These are phyloP conservation scores for Acacia pycnantha DNA, from an alignment of 331 rosid species.

Conservation along the genomic window DNA sequence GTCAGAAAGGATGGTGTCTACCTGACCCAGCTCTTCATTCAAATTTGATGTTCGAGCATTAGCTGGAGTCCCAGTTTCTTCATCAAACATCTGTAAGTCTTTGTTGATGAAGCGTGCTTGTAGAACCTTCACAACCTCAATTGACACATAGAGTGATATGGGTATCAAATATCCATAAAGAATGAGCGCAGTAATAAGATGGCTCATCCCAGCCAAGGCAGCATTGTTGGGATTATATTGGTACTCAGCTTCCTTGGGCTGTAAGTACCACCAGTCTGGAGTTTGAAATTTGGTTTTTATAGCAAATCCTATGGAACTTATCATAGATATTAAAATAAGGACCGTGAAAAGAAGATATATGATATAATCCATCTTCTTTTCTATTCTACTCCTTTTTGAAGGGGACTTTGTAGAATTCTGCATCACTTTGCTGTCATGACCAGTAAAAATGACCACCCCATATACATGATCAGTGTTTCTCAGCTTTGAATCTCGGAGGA, in stretches of 20 bases:
- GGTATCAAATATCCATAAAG: constrained; percentile 98
- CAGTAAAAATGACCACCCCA: constrained; percentile 92
- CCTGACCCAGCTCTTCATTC: constrained; percentile 99
- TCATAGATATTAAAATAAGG: constrained; percentile 73
- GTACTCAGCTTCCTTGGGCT: constrained; percentile 44
- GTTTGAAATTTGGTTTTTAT: constrained; percentile 56
- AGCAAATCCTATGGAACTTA: constrained; percentile 83
- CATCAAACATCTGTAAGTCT: constrained; percentile 89
- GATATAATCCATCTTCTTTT: constrained; percentile 87
- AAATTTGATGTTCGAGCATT: constrained; percentile 92
- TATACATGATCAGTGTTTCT: constrained; percentile 82
- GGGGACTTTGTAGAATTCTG: constrained; percentile 92
- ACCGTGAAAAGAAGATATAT: constrained; percentile 85
- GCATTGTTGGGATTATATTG: constrained; percentile 64
- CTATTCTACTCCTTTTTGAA: constrained; percentile 90
- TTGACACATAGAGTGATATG: constrained; percentile 95
- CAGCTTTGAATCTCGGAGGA: constrained; percentile 94
- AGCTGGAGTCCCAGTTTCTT: constrained; percentile 84
- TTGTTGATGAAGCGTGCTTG: constrained; percentile 94
- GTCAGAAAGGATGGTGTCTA: constrained; percentile 95
- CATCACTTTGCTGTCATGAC: constrained; percentile 99
- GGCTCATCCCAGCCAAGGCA: constrained; percentile 71
- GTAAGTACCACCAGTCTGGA: constrained; percentile 74
- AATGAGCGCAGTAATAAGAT: constrained; percentile 91
- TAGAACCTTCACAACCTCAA: constrained; percentile 95